Evolutionary conservation across 2,329 filamentous ascomycete species (phyloP).

Genomic region (Fusarium brachygibbosum): DNA sequence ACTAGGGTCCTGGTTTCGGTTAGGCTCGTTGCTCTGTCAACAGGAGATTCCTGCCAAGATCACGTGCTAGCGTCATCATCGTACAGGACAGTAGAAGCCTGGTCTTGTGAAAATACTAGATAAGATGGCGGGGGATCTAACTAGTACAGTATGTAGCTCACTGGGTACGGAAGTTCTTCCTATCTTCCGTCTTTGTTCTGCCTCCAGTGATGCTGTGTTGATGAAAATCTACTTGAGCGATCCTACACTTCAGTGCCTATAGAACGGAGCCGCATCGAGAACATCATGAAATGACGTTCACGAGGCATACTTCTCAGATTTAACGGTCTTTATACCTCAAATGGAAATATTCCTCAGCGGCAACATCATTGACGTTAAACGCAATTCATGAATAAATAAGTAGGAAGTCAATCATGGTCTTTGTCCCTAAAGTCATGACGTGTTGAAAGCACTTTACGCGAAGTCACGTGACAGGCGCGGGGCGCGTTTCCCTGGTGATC

Average conservation of each 20-base stretch:
- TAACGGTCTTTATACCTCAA: neutral
- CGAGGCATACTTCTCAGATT: neutral
- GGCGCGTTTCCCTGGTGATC: conserved; percentile 47
- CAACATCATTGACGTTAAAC: neutral
- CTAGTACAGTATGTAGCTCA: neutral
- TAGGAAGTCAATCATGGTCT: neutral
- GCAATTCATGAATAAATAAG: neutral
- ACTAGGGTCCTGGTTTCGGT: conserved; percentile 43
- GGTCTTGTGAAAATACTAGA: neutral
- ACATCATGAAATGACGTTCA: neutral
- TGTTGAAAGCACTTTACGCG: conserved; percentile 52
- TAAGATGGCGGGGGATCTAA: neutral
- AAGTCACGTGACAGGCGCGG: conserved; percentile 54
- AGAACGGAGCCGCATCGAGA: neutral
- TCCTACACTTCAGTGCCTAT: neutral
- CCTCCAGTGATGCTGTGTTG: neutral
- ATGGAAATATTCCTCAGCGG: neutral
- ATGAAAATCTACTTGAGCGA: neutral
- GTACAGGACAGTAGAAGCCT: no score
- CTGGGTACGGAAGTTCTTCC: no score
- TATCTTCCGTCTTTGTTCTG: neutral
- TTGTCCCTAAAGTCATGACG: conserved; percentile 19
- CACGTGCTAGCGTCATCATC: conserved; percentile 36
- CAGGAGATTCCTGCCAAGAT: conserved; percentile 4
- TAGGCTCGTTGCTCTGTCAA: conserved; percentile 54